A percentile compares a stretch with the other conserved stretches of the same genome.
Conservation (phyloP, 192 early-diverging fungal genomes). For the Coemansia furcata region DNA sequence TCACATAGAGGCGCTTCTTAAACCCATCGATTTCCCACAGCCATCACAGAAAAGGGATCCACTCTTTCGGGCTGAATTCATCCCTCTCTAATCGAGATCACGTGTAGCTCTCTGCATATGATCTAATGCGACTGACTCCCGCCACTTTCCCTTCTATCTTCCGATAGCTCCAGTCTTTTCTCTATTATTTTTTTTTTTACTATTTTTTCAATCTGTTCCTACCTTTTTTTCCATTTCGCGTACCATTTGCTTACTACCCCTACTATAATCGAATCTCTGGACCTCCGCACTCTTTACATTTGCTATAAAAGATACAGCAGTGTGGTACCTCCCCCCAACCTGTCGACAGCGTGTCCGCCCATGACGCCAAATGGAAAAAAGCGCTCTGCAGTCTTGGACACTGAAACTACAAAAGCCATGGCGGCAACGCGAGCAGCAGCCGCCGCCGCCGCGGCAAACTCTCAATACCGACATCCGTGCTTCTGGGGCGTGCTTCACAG, state of each 20-base stretch:
- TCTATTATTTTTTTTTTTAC: not conserved
- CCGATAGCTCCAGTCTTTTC: not conserved
- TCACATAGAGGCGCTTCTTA: too few relatives aligned
- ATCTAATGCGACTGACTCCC: constrained; percentile 33
- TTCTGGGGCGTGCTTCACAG: constrained; percentile 53
- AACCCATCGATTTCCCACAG: too few relatives aligned
- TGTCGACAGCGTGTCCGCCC: constrained; percentile 1
- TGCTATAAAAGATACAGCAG: not conserved
- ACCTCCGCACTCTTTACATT: not conserved
- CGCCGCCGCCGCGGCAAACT: too few relatives aligned
- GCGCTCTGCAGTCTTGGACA: constrained; percentile 32
- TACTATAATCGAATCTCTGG: not conserved
- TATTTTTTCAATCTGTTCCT: constrained; percentile 6
- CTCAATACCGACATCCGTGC: constrained; percentile 30
- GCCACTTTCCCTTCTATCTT: not conserved
- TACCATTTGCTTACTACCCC: not conserved
- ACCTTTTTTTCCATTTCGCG: not conserved
- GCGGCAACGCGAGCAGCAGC: constrained; percentile 3
- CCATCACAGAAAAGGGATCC: too few relatives aligned
- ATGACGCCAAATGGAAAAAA: constrained; percentile 48
- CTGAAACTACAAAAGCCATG: constrained; percentile 7
- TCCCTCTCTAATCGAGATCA: constrained; percentile 16
- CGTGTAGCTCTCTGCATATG: constrained; percentile 36
- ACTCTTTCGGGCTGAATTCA: not conserved
- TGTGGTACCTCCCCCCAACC: not conserved